Conservation (phyloP, 139 green algal species). For the Chlorella sp. region DNA sequence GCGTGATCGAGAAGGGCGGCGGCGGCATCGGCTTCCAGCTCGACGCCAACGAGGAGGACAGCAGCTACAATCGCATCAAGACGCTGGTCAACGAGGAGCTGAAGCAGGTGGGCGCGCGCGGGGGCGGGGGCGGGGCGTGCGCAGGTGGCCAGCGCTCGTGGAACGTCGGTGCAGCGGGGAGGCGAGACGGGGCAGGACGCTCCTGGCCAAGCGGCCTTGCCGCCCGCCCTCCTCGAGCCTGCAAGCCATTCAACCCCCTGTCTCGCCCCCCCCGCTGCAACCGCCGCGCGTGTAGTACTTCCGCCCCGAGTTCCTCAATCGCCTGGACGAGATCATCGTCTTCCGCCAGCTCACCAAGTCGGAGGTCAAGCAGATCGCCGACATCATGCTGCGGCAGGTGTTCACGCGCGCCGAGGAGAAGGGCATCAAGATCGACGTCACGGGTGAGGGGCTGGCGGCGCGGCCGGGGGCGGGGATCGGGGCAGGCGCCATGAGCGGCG, state of each 20-base stretch:
- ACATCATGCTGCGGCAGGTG: conserved; percentile 97
- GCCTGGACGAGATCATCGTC: conserved; percentile 99
- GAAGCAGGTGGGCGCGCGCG: conserved; percentile 96
- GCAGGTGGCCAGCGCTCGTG: too few relatives aligned
- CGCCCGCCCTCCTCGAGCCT: too few relatives aligned
- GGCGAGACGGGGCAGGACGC: too few relatives aligned
- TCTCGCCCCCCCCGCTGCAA: too few relatives aligned
- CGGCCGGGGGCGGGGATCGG: too few relatives aligned
- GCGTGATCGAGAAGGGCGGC: conserved; percentile 95
- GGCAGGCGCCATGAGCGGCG: too few relatives aligned
- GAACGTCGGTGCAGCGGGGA: too few relatives aligned
- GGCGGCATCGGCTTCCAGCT: conserved; percentile 82
- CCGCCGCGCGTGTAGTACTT: too few relatives aligned
- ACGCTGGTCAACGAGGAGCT: conserved; percentile 98
- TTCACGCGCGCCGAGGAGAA: conserved; percentile 93
- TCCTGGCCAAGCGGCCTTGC: too few relatives aligned
- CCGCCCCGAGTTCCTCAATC: conserved; percentile 97
- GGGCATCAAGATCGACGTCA: conserved; percentile 96
- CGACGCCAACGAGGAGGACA: conserved; percentile 53
- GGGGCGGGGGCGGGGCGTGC: conserved; percentile 14
- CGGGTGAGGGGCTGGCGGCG: conserved; percentile 25
- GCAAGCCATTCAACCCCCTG: too few relatives aligned
- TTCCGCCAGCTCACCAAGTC: conserved; percentile 98
- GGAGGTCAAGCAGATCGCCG: conserved; percentile 98
- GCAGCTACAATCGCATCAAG: conserved; percentile 91